These are phyloP conservation scores for Lepiota venenata DNA, from an alignment of 768 basidiomycete species.

Conservation along the genomic window DNA sequence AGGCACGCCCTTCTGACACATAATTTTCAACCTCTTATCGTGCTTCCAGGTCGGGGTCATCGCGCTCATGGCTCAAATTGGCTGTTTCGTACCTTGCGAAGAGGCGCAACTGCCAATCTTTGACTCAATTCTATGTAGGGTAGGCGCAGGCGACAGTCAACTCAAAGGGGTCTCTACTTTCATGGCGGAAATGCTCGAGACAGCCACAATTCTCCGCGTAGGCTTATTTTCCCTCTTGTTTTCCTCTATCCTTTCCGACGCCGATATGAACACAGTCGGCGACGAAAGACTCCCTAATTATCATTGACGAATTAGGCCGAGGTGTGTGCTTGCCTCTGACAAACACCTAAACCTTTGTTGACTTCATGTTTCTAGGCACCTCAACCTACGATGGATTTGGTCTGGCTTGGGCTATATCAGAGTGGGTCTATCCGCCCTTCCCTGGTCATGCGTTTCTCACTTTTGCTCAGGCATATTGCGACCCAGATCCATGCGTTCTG, in stretches of 20 bases:
- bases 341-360: background rate
- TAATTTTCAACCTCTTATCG: background rate
- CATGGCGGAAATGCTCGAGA: conserved; percentile 99
- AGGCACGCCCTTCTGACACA: conserved; percentile 37
- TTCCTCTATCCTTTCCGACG: background rate
- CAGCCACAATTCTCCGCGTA: conserved; percentile 89
- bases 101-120: conserved; percentile 88
- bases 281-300: conserved; percentile 88
- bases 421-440: conserved; percentile 42
- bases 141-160: conserved; percentile 97
- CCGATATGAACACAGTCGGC: conserved; percentile 61
- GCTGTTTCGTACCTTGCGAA: conserved; percentile 92
- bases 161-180: conserved; percentile 98
- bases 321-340: conserved; percentile 35
- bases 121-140: conserved; percentile 92
- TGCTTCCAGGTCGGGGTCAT: conserved; percentile 77
- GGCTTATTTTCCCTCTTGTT: conserved; percentile 18
- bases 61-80: conserved; percentile 92
- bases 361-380: conserved; percentile 53
- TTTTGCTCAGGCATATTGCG: conserved; percentile 74
- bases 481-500: conserved; percentile 91
- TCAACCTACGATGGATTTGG: conserved; percentile 98
- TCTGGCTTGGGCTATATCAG: conserved; percentile 97
- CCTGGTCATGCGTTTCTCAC: background rate
- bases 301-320: conserved; percentile 96